Evolutionary conservation across 805 yeast genomes (phyloP).

Genomic region (Myxozyma nipponensis): DNA sequence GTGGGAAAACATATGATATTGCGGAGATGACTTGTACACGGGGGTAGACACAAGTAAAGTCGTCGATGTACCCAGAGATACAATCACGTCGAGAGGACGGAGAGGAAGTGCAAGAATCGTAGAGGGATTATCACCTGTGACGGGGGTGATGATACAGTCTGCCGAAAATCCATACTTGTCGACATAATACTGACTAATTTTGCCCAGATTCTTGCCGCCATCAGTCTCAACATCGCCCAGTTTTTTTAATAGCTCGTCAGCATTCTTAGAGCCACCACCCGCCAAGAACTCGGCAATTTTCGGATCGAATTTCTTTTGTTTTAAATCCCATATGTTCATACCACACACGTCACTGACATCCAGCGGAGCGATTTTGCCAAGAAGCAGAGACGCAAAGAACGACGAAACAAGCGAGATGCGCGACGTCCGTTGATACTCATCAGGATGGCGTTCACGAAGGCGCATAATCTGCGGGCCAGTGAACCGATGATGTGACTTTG

Average conservation of each 20-base stretch:
- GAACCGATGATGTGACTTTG: conserved; percentile 82
- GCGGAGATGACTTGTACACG: conserved; percentile 69
- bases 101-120: conserved; percentile 81
- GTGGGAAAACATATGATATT: conserved; percentile 80
- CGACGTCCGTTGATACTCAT: conserved; percentile 51
- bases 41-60: conserved; percentile 80
- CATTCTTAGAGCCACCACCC: conserved; percentile 33
- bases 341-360: conserved; percentile 92
- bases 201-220: conserved; percentile 49
- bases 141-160: conserved; percentile 59
- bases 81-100: conserved; percentile 66
- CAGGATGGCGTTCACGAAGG: conserved; percentile 51
- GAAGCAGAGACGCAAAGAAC: conserved; percentile 66
- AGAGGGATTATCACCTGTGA: conserved; percentile 90
- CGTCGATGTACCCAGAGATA: conserved; percentile 89
- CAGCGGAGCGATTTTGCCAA: conserved; percentile 59
- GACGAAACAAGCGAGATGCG: conserved; percentile 74
- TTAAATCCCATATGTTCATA: conserved; percentile 78
- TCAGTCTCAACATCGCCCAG: conserved; percentile 39
- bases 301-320: conserved; percentile 52
- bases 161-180: conserved; percentile 57
- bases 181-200: conserved; percentile 57
- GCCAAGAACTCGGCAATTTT: conserved; percentile 48
- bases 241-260: conserved; percentile 40
- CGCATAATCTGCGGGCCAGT: conserved; percentile 91